Conservation (phyloP, 75 land plant species). For the Cunninghamia lanceolata region DNA sequence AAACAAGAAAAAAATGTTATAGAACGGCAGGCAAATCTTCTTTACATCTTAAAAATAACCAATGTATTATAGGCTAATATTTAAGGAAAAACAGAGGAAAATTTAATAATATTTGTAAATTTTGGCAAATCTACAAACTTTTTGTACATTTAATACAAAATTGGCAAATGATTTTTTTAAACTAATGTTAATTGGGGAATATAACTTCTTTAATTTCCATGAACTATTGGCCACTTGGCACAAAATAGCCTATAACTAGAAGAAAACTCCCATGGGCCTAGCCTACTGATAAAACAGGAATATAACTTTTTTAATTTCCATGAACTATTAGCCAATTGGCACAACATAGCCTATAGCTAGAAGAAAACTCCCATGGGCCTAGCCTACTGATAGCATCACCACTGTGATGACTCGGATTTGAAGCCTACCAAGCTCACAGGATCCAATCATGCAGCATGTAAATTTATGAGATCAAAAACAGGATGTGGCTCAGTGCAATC, state of each 20-base stretch:
- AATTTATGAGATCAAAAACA: neutral
- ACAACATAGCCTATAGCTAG: neutral
- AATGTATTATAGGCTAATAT: neutral
- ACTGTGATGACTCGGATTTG: neutral
- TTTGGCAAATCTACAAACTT: neutral
- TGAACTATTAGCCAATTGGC: neutral
- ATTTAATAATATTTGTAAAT: neutral
- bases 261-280: neutral
- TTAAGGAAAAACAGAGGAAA: neutral
- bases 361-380: neutral
- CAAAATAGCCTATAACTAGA: neutral
- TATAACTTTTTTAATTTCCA: neutral
- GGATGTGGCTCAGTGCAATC: neutral
- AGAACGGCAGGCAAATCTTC: too few relatives aligned
- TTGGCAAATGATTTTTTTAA: neutral
- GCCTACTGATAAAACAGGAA: neutral
- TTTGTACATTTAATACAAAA: neutral
- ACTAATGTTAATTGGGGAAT: neutral
- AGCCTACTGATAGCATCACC: neutral
- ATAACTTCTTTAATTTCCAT: neutral
- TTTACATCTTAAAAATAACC: too few relatives aligned
- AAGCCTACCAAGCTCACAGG: neutral
- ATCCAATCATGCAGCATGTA: neutral
- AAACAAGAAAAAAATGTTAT: too few relatives aligned
- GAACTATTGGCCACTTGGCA: neutral